Conservation (phyloP, 2,329 filamentous ascomycete species). For the Diaporthe amygdali region DNA sequence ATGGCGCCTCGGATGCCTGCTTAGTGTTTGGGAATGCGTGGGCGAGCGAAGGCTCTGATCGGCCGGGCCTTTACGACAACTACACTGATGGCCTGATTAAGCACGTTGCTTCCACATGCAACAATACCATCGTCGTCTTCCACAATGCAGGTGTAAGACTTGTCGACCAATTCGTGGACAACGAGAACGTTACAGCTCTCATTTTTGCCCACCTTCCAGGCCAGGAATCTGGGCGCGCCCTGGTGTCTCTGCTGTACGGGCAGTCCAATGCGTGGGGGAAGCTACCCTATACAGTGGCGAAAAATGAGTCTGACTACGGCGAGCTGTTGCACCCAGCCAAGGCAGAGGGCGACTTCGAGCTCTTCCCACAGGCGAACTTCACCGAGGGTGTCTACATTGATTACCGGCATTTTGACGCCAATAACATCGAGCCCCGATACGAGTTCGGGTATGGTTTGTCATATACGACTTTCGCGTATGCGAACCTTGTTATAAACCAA, state of each 20-base stretch:
- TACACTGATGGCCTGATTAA: constrained; percentile 63
- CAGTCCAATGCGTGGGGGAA: constrained; percentile 61
- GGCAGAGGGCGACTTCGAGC: constrained; percentile 56
- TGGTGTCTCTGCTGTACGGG: constrained; percentile 64
- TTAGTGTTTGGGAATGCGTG: constrained; percentile 71
- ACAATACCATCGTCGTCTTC: constrained; percentile 67
- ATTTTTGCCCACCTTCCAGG: constrained; percentile 70
- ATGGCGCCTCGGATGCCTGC: constrained; percentile 65
- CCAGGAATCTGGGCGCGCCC: constrained; percentile 63
- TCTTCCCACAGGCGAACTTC: constrained; percentile 58
- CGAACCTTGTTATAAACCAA: constrained; percentile 43
- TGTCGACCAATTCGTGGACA: constrained; percentile 65
- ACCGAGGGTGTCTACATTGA: constrained; percentile 57
- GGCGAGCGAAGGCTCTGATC: constrained; percentile 74
- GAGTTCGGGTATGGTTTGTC: constrained; percentile 63
- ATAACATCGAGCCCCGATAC: constrained; percentile 54
- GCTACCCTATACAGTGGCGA: constrained; percentile 67
- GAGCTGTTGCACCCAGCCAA: constrained; percentile 43
- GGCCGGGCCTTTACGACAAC: constrained; percentile 67
- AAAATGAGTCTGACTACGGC: constrained; percentile 61
- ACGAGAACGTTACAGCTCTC: constrained; percentile 68
- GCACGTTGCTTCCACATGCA: constrained; percentile 62
- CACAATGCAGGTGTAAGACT: constrained; percentile 68
- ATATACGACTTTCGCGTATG: constrained; percentile 60
- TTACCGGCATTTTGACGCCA: constrained; percentile 59